Base-by-base conservation (phyloP, 305 asterid genomes). In the Solanum chacoense region DNA sequence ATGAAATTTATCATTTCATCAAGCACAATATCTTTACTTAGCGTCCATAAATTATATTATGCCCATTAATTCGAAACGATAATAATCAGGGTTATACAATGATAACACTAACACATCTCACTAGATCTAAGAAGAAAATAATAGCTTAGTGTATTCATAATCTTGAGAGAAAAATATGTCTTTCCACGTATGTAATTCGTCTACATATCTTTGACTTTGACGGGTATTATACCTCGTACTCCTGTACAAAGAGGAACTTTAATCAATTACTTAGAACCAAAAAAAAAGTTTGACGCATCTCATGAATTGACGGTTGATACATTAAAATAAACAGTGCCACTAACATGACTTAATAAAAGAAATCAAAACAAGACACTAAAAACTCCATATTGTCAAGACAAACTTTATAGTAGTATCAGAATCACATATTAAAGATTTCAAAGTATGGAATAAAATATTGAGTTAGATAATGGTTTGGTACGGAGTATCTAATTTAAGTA, bases 401-500 rank as follows among this genome's bases (percentile, higher is more conserved):
- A 90, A 76, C n/a, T 63, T 55, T 20, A 50, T 31, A 12, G 38
- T 42, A 6, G 26, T 34, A 32, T 37, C 55, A 29, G 84, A 78
- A 71, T 32, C 67, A 86, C 26, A 50, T 22, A 76, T 76, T 76
- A 77, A 28, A 88, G 89, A 42, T 86, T 42, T 72, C 73, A 31
- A 83, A 74, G 45, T 59, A 88, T 4, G 42, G 40, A 86, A 74
- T 91, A 87, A n/a, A 89, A 88, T 78, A 91, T 91, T 77, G 91
- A 90, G 91, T 88, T 36, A 85, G 13, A 83, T 83, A 31, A 83
- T 83, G 89, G 89, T 89, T 18, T 45, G 80, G 74, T 83, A 83
- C 72, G 69, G 90, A 84, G 90, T 81, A 90, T 89, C 88, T 91
- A 74, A 90, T 88, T 76, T 91, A 74, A 76, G 83, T 84, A 91